Evolutionary conservation across 345 rosid genomes (phyloP).

Genomic region (Sapria himalayana): DNA sequence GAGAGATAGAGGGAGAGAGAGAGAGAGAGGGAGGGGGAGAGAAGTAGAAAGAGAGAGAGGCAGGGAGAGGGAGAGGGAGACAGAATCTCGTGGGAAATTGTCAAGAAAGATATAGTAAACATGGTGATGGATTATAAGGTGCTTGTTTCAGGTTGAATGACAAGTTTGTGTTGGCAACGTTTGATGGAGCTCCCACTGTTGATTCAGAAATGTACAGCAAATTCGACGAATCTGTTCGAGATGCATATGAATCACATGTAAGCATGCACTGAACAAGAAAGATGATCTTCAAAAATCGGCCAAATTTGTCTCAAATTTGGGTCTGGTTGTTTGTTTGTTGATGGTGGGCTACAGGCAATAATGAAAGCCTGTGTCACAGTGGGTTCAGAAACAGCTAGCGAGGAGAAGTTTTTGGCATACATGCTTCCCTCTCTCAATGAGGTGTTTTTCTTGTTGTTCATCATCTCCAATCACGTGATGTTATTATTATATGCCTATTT

Average conservation of each 20-base stretch:
- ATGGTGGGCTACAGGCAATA: slow-evolving; percentile 37
- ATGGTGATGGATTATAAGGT: no score
- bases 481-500: neutral
- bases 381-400: slow-evolving; percentile 47
- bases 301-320: no score
- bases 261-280: slow-evolving; percentile 13
- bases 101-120: no score
- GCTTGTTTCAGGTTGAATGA: slow-evolving; percentile 42
- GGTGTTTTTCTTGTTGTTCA: slow-evolving; percentile 16
- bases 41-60: no score
- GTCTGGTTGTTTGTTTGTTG: no score
- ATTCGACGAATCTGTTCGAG: slow-evolving; percentile 47
- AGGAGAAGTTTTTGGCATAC: slow-evolving; percentile 77
- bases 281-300: no score
- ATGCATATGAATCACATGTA: slow-evolving; percentile 70
- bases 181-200: slow-evolving; percentile 82
- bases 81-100: no score
- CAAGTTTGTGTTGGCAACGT: slow-evolving; percentile 49
- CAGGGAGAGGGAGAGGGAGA: no score
- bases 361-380: slow-evolving; percentile 70
- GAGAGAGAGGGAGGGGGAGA: no score
- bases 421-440: slow-evolving; percentile 71
- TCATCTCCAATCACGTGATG: neutral
- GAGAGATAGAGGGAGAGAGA: no score
- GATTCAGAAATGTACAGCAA: slow-evolving; percentile 62